Base-by-base conservation (phyloP, 2,329 filamentous ascomycete species). In the Cercospora zeina region DNA sequence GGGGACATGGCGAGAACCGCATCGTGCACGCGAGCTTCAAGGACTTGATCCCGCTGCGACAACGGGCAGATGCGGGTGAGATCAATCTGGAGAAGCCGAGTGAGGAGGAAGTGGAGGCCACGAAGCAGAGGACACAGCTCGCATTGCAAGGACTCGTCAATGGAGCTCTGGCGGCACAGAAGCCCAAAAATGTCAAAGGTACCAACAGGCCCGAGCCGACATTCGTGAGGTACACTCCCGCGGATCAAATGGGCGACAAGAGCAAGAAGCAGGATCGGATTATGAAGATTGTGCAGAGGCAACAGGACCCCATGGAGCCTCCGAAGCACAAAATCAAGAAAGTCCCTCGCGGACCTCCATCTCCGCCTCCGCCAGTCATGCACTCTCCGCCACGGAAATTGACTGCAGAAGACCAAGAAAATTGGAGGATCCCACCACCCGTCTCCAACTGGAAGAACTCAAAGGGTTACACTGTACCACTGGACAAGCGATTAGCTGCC, bases 361-460 rank as follows among this genome's bases (percentile, higher is more conserved):
- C 89, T 55, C 95, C 95, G 2, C 95, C 95, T 1, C 91, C 95
- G 14, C 95, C 95, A 1, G 87, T 99, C 54, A 91, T 99, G 86
- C 93, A 96, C 76, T 96, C 91, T 2, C 95, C 95, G 13, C 93
- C 95, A 0, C 83, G 95, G 65, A 99, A 97, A 74, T 83, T 99
- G 65, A 99, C 95, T 1, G 95, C 93, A 5, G 93, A 96, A 75
- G 95, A 99, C 70, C 93, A 97, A 76, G 95, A 97, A 76, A 91
- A 90, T 62, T 99, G 95, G 95, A 92, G 88, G 72, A 97, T 91
- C 33, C 88, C 88, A 0, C 92, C 93, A 2, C 90, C 93, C 0
- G 88, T 99, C 1, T 96, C 91, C 19, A 97, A 97, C 77, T 99
- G 95, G 95, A 99, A 99, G 84, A 99, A 99, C 76, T 91, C 93